Conservation (phyloP, 2,329 filamentous ascomycete species). For the Arthroderma sp. region DNA sequence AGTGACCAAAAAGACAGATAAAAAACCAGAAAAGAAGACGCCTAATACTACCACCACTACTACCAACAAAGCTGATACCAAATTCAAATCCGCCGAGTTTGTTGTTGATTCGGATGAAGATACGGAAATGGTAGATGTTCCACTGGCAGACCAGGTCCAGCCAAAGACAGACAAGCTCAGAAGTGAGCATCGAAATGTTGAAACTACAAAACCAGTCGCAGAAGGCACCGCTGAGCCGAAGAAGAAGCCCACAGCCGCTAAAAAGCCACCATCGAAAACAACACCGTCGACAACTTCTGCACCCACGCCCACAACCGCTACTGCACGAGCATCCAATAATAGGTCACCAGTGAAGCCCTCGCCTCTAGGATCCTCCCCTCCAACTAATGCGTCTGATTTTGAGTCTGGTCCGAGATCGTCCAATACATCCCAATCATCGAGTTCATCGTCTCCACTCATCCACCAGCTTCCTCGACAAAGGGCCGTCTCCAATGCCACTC, state of each 20-base stretch:
- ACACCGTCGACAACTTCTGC: constrained; percentile 24
- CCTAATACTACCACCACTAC: constrained; percentile 8
- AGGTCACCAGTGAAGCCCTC: constrained; percentile 50
- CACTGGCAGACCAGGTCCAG: too few species aligned
- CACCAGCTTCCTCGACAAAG: constrained; percentile 22
- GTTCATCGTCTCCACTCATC: constrained; percentile 34
- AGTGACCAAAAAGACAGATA: constrained; percentile 34
- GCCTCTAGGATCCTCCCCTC: constrained; percentile 47
- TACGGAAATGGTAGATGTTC: constrained; percentile 27
- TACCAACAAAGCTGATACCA: constrained; percentile 23
- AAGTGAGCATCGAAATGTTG: constrained; percentile 7
- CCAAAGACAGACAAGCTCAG: neutral
- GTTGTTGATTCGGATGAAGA: constrained; percentile 40
- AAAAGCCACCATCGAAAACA: constrained; percentile 16
- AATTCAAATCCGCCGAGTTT: constrained; percentile 42
- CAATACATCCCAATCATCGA: constrained; percentile 30
- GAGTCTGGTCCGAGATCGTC: constrained; percentile 32
- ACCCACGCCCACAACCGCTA: constrained; percentile 14
- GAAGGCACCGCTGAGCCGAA: neutral
- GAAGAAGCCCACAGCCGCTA: constrained; percentile 3
- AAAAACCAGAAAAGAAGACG: constrained; percentile 16
- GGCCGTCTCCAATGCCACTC: constrained; percentile 10
- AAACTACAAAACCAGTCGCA: neutral
- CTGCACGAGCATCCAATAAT: constrained; percentile 21
- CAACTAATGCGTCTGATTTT: constrained; percentile 47